phyloP scores from a whole-genome alignment of 2,329 filamentous ascomycete species.

The Colletotrichum neosansevieriae region DNA sequence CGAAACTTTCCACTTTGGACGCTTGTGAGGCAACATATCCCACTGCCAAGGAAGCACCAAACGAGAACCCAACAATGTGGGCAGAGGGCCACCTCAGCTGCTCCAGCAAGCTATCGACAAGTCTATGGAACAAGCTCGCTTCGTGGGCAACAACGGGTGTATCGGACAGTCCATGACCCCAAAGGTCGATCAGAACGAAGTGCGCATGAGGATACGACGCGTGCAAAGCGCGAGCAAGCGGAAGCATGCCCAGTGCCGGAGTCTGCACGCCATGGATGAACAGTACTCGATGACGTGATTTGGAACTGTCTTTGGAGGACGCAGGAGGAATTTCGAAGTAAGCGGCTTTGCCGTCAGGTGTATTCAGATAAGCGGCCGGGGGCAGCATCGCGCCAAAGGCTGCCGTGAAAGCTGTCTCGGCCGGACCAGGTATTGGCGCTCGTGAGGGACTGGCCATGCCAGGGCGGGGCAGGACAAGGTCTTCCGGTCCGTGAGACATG shows the following conservation, averaged over 20 bases:
- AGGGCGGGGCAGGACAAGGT: conserved; percentile 15
- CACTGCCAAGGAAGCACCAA: conserved; percentile 56
- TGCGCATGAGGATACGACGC: conserved; percentile 51
- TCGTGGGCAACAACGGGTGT: conserved; percentile 59
- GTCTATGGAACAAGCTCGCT: conserved; percentile 54
- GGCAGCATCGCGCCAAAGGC: conserved; percentile 56
- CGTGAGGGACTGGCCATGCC: not conserved
- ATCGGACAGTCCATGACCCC: conserved; percentile 65
- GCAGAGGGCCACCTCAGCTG: conserved; percentile 55
- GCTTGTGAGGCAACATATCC: conserved; percentile 52
- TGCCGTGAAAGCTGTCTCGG: conserved; percentile 51
- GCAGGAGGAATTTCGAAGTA: conserved; percentile 53
- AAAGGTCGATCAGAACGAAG: conserved; percentile 61
- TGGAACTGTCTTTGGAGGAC: not conserved
- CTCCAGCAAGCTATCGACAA: conserved; percentile 55
- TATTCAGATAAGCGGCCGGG: conserved; percentile 49
- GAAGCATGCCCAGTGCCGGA: conserved; percentile 60
- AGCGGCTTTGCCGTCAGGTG: conserved; percentile 50
- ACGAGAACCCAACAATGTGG: conserved; percentile 63
- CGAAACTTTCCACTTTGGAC: conserved; percentile 49
- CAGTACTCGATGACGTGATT: conserved; percentile 49
- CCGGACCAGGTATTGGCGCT: conserved; percentile 49
- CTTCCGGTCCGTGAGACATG: not conserved
- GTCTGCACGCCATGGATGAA: conserved; percentile 65
- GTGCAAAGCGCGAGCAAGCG: conserved; percentile 53